Evolutionary conservation across 2,329 filamentous ascomycete species (phyloP), one percentile per base, ranked within the genome.

Genomic region (Penicillium sp.): DNA sequence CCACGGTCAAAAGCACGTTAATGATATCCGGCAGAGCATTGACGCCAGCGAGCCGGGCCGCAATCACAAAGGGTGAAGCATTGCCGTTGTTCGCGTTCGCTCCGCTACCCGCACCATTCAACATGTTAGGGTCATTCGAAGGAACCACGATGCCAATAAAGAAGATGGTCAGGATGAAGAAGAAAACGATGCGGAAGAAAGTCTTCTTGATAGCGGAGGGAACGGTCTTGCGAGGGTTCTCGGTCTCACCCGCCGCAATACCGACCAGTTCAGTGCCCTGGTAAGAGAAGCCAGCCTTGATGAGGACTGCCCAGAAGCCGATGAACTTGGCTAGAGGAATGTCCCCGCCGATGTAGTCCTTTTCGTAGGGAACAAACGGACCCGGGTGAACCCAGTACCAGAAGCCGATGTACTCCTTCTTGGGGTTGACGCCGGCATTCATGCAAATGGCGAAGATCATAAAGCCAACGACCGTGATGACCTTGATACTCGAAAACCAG

Each of bases 371-470:
- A 13, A 77, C 77, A 59, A 88, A 88, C 0, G 85, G 78, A 7
- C 86, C 86, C 0, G 85, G 85, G 27, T 77, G 60, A 6, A 73
- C 69, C 85, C 85, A 89, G 68, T 86, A 84, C 52, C 78, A 74
- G 70, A 89, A 89, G 36, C 86, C 86, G 37, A 89, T 74, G 60
- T 85, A 84, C n/a, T 83, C 83, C 52, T 87, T 74, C 13, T 80
- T 60, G 16, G n/a, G n/a, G n/a, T 85, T 83, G 5, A 76, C 85
- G 37, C 86, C 86, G 3, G 84, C 84, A 61, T 87, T 83, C 69
- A 89, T 77, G 66, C 83, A 86, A 57, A 89, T 85, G 54, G 77
- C 81, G 57, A 89, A 87, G 62, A 90, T 82, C 72, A 87, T 77
- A 71, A 89, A 87, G 34, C 85, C 85, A 35, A 87, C 44, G 31